phyloP scores from a whole-genome alignment of 2,329 filamentous ascomycete species.

The Diaporthe velutina region DNA sequence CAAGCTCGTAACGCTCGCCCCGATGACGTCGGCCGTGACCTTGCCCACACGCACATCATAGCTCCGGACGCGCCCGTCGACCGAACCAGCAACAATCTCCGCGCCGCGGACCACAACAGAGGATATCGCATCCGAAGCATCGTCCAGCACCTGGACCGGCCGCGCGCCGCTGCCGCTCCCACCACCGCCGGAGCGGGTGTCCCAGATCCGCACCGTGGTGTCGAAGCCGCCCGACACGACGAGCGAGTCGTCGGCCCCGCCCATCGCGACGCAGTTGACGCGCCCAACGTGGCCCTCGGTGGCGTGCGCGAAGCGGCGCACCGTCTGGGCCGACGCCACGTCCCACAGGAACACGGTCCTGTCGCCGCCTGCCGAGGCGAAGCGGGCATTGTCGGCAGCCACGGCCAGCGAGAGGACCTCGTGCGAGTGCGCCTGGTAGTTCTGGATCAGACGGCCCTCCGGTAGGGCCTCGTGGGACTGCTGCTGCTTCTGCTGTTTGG shows the following conservation, averaged over 20 bases:
- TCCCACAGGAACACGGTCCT: slow-evolving; percentile 95
- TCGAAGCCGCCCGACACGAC: slow-evolving; percentile 82
- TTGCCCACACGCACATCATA: slow-evolving; percentile 88
- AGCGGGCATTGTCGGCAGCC: slow-evolving; percentile 81
- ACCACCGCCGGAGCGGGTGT: slow-evolving; percentile 64
- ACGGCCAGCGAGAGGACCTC: slow-evolving; percentile 87
- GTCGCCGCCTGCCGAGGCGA: slow-evolving; percentile 91
- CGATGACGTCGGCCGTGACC: slow-evolving; percentile 78
- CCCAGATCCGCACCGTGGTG: slow-evolving; percentile 82
- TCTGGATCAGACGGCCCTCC: slow-evolving; percentile 80
- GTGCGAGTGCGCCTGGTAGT: slow-evolving; percentile 91
- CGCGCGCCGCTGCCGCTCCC: slow-evolving; percentile 58
- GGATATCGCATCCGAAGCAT: slow-evolving; percentile 79
- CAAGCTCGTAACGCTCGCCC: slow-evolving; percentile 81
- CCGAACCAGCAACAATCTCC: slow-evolving; percentile 80
- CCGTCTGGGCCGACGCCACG: slow-evolving; percentile 82
- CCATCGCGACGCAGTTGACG: slow-evolving; percentile 85
- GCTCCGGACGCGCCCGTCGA: slow-evolving; percentile 84
- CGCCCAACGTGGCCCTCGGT: slow-evolving; percentile 75
- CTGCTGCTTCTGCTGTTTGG: slow-evolving; percentile 52
- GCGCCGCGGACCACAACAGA: slow-evolving; percentile 60
- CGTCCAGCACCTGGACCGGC: slow-evolving; percentile 79
- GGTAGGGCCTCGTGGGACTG: slow-evolving; percentile 51
- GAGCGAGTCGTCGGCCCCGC: slow-evolving; percentile 79
- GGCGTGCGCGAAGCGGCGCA: slow-evolving; percentile 76